Conservation (phyloP, 2,329 filamentous ascomycete species). For the Ceratocystis albifundus region DNA sequence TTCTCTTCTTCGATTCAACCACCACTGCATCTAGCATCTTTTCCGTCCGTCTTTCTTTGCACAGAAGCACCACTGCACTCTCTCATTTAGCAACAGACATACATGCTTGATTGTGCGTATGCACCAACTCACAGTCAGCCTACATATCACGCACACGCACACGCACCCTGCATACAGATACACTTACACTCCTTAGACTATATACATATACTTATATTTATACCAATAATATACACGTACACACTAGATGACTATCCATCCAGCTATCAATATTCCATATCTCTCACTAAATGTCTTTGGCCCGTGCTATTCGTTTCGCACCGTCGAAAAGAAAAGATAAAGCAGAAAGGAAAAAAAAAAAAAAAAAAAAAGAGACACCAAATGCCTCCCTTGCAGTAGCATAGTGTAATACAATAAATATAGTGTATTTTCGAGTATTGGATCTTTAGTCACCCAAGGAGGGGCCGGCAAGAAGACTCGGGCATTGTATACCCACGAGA, state of each 20-base stretch:
- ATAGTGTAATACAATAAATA: not conserved
- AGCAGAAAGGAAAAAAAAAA: not conserved
- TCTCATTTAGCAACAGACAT: not conserved
- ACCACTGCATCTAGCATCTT: not conserved
- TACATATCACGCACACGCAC: not conserved
- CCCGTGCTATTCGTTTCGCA: too few species aligned
- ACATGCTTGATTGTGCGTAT: not conserved
- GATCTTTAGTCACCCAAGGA: too few species aligned
- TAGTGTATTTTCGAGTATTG: not conserved
- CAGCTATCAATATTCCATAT: too few species aligned
- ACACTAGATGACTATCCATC: not conserved
- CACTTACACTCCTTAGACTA: constrained; percentile 1
- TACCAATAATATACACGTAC: not conserved
- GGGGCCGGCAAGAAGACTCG: not conserved
- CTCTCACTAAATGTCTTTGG: too few species aligned
- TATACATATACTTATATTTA: not conserved
- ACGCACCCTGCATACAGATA: not conserved
- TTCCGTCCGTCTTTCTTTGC: not conserved
- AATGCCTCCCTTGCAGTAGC: not conserved
- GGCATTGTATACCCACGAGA: not conserved
- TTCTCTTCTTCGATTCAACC: not conserved
- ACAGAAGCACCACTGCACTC: not conserved
- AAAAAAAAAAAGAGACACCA: not conserved
- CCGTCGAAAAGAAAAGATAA: not conserved
- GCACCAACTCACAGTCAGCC: too few species aligned